phyloP scores from a whole-genome alignment of 495 filamentous ascomycete genomes.

The Penicillium turbatum region DNA sequence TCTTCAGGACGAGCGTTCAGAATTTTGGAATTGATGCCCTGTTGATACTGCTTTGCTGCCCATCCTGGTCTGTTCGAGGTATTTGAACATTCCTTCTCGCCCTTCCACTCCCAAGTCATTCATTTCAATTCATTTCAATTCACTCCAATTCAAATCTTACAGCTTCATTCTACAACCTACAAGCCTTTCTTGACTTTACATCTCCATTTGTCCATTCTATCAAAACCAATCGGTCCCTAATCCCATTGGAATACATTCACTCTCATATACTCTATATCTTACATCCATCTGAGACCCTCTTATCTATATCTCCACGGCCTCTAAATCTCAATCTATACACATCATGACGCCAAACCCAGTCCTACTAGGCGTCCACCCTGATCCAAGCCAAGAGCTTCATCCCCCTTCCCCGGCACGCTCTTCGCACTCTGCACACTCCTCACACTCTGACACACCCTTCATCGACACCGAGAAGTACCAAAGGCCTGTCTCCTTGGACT shows the following conservation, averaged over 20 bases:
- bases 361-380: constrained; percentile 11
- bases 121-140: not conserved
- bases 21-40: not conserved
- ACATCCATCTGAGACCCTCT: not conserved
- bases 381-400: constrained; percentile 15
- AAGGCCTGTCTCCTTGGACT: constrained; percentile 14
- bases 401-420: constrained; percentile 27
- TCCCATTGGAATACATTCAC: not conserved
- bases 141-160: not conserved
- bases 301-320: not conserved
- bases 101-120: not conserved
- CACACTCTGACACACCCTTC: constrained; percentile 25
- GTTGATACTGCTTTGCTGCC: not conserved
- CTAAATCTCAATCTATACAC: not conserved
- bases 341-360: constrained; percentile 18
- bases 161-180: not conserved
- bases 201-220: not conserved
- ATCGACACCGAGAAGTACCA: constrained; percentile 22
- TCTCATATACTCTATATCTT: not conserved
- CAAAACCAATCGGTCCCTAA: not conserved
- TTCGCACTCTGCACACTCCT: constrained; percentile 25
- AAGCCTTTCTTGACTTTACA: not conserved
- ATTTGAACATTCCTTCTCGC: constrained; percentile 5
- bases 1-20: not conserved
- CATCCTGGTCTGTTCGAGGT: not conserved